A percentile compares a stretch with the other conserved stretches of the same genome.
Evolutionary conservation across 148 eudicot genomes (phyloP).

Genomic region (Fagopyrum tataricum): DNA sequence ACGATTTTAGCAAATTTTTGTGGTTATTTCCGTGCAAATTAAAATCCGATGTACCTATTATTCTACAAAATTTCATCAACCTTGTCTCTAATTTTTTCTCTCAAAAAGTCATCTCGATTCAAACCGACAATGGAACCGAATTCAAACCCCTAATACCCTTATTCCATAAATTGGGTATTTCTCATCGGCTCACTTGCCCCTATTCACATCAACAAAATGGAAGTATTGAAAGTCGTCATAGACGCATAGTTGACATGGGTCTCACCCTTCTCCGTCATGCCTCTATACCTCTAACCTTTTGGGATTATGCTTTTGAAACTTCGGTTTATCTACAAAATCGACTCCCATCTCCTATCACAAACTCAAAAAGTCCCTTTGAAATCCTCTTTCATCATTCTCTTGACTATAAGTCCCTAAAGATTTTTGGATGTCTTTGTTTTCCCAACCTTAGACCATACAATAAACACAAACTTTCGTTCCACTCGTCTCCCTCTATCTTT

Average conservation of each 20-base stretch:
- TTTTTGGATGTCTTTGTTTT: no score
- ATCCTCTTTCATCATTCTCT: no score
- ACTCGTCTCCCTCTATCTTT: no score
- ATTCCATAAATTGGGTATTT: background rate
- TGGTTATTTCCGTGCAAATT: background rate
- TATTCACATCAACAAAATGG: background rate
- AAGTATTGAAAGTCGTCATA: background rate
- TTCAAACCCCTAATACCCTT: background rate
- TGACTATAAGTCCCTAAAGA: no score
- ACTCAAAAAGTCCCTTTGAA: no score
- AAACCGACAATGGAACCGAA: background rate
- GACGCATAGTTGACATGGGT: background rate
- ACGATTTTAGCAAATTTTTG: background rate
- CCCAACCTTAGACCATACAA: no score
- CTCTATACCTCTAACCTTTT: no score
- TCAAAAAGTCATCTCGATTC: background rate
- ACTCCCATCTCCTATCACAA: no score
- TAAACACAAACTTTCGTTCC: no score
- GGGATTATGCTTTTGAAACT: background rate
- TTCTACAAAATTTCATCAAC: background rate
- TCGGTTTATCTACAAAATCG: no score
- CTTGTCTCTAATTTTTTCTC: background rate
- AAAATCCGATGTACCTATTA: background rate
- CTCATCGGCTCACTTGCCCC: background rate
- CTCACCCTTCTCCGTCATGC: background rate